phyloP scores from a whole-genome alignment of 192 early-diverging fungal genomes.

The Coemansia erecta region DNA sequence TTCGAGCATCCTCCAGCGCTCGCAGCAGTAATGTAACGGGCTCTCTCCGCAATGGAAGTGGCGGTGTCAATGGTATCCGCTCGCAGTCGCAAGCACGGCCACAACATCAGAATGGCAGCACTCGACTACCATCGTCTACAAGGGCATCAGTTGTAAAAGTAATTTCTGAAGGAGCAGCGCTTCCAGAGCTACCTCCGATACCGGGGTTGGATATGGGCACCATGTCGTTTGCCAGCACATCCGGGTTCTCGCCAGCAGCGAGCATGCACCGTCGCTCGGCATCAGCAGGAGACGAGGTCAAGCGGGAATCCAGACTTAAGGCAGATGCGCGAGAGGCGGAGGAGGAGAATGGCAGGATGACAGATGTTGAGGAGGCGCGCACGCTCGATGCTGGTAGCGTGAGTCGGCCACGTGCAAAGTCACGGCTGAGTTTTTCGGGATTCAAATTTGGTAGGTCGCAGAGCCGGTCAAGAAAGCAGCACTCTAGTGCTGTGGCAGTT shows the following conservation, averaged over 20 bases:
- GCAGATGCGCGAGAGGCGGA: background rate
- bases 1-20: slow-evolving; percentile 14
- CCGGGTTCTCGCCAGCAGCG: background rate
- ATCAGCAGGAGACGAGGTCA: slow-evolving; percentile 24
- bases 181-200: slow-evolving; percentile 34
- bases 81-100: background rate
- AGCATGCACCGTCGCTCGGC: slow-evolving; percentile 19
- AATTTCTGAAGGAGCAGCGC: slow-evolving; percentile 17
- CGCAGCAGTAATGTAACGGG: slow-evolving; percentile 14
- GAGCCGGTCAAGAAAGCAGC: slow-evolving; percentile 14
- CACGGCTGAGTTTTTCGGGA: slow-evolving; percentile 24
- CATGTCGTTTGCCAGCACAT: slow-evolving; percentile 8
- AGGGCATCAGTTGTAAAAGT: slow-evolving; percentile 32
- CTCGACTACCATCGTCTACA: slow-evolving; percentile 25
- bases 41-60: too few relatives aligned
- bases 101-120: background rate
- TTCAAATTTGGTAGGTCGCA: slow-evolving; percentile 24
- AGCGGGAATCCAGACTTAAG: background rate
- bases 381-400: slow-evolving; percentile 2
- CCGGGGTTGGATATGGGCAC: slow-evolving; percentile 18
- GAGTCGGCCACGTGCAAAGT: slow-evolving; percentile 4
- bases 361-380: background rate
- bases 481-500: slow-evolving; percentile 5
- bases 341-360: background rate
- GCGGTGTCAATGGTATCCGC: background rate